Evolutionary conservation across 768 basidiomycete genomes (phyloP), one percentile per base, ranked within the genome.

Genomic region (Pleurotus pulmonarius): DNA sequence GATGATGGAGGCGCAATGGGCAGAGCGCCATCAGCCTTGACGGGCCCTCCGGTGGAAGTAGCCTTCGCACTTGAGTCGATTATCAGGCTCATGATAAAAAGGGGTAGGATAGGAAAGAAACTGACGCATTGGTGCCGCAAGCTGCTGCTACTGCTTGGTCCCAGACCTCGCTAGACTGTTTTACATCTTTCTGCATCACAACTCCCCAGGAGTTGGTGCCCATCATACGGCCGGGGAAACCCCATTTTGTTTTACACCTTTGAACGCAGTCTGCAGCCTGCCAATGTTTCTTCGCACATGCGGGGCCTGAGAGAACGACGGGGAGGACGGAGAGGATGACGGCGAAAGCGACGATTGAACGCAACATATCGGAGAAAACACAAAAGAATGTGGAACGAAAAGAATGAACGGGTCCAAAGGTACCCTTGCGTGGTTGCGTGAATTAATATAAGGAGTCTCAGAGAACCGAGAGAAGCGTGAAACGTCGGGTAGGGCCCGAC

Each of bases 201-300:
- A 71, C 61, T 47, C 83, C 83, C 83, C 83, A 86, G 25, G 71
- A 75, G 64, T 83, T 77, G n/a, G 69, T 72, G 56, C 79, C 79
- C 78, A 83, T 81, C 54, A 73, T 67, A 12, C 63, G 62, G 16
- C 79, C 79, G 12, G 76, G 68, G 73, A 76, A 78, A 0, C 80
- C 79, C 78, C 77, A 80, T 59, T 66, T 71, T 15, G 66, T 59
- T 60, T 69, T 72, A 64, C 79, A 81, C 57, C 58, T 60, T 40
- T 65, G 57, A 40, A 79, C 59, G 58, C 78, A 80, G 41, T 73
- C 68, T 13, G 63, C 55, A n/a, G 65, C 60, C 41, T 70, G 62
- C 58, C 63, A 69, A 58, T 74, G 59, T 57, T 72, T 75, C 59
- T 63, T 68, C 41, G 76, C 68, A 60, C 79, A 79, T 34, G 79